Percentiles rank a stretch among this genome's conserved stretches.
Evolutionary conservation across 495 filamentous ascomycete genomes (phyloP).

Genomic region (Penicillium egyptiacum): DNA sequence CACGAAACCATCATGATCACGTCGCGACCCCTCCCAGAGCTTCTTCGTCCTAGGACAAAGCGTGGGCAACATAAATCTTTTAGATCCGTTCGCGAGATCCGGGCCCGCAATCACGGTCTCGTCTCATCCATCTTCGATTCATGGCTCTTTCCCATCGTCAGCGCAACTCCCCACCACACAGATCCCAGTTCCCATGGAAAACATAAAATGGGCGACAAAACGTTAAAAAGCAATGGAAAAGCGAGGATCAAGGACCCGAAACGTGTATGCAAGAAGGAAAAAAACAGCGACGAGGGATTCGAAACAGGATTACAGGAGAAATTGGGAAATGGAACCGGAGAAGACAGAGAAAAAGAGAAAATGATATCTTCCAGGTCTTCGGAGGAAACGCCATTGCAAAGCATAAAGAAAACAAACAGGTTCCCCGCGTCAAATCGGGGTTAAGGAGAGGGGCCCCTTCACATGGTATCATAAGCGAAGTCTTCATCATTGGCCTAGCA

Average conservation of each 20-base stretch:
- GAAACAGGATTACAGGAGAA: constrained; percentile 17
- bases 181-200: constrained; percentile 9
- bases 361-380: constrained; percentile 38
- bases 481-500: constrained; percentile 35
- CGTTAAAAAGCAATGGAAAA: constrained; percentile 9
- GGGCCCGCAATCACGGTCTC: constrained; percentile 20
- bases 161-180: constrained; percentile 17
- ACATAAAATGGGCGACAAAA: constrained; percentile 12
- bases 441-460: constrained; percentile 21
- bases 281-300: constrained; percentile 3
- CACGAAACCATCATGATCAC: constrained; percentile 21
- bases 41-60: neutral
- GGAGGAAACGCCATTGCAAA: constrained; percentile 46
- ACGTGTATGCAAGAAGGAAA: constrained; percentile 17
- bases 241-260: constrained; percentile 5
- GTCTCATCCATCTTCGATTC: constrained; percentile 14
- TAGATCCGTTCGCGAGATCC: constrained; percentile 1
- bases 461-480: constrained; percentile 49
- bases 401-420: constrained; percentile 34
- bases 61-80: constrained; percentile 2
- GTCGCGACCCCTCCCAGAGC: constrained; percentile 10
- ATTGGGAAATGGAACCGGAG: constrained; percentile 13
- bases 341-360: constrained; percentile 15
- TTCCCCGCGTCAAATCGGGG: constrained; percentile 11
- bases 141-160: constrained; percentile 19